Conservation (phyloP, 352 stramenopile species). For the Aphanomyces euteiches region DNA sequence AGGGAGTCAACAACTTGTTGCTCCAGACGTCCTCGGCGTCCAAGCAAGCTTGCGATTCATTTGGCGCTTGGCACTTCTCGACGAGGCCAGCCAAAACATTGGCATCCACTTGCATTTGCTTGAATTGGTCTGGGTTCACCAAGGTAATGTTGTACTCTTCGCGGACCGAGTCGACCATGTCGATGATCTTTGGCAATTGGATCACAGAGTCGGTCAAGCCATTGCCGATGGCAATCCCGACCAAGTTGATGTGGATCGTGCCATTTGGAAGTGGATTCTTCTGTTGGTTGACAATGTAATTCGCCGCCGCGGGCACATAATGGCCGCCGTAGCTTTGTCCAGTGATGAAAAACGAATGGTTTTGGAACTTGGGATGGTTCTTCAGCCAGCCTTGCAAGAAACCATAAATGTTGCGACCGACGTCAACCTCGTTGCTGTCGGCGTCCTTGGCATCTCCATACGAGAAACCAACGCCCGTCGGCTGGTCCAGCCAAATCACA, state of each 20-base stretch:
- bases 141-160: conserved; percentile 70
- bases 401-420: conserved; percentile 64
- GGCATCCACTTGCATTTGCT: conserved; percentile 43
- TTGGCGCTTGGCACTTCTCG: conserved; percentile 47
- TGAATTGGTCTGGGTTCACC: conserved; percentile 41
- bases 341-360: conserved; percentile 58
- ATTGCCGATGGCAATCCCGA: conserved; percentile 78
- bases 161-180: conserved; percentile 57
- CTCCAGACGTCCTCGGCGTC: conserved; percentile 45
- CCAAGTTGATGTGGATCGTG: conserved; percentile 54
- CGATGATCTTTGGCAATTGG: conserved; percentile 50
- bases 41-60: conserved; percentile 36
- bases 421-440: conserved; percentile 45
- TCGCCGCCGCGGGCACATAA: conserved; percentile 53
- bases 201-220: conserved; percentile 60
- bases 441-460: conserved; percentile 41
- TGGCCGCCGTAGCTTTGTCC: conserved; percentile 68
- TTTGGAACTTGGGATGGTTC: conserved; percentile 46
- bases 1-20: conserved; percentile 37
- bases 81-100: conserved; percentile 46
- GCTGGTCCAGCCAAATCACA: conserved; percentile 70
- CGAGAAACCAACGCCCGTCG: conserved; percentile 54
- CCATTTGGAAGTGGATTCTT: conserved; percentile 40
- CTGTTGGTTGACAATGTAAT: conserved; percentile 50
- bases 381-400: conserved; percentile 62